Evolutionary conservation across 2,329 filamentous ascomycete species (phyloP), one percentile per base, ranked within the genome.

Genomic region (Leptographium lundbergii): DNA sequence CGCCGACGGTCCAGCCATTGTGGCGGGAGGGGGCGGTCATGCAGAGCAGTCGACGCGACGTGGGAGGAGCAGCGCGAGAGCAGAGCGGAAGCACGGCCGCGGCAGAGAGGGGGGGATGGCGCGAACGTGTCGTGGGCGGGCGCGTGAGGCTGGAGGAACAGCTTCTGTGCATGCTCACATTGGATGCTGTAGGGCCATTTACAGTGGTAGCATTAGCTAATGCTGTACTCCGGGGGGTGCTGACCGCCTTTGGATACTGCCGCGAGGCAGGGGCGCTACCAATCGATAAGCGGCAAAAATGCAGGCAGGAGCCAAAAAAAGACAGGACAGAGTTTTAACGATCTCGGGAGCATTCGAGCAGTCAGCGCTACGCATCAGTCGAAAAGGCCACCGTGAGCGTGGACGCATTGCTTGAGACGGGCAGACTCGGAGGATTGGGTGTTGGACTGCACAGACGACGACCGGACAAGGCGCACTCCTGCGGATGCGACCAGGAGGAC

Each of bases 401-500:
- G 39, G 14, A 42, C 13, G 39, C 3, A 42, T 19, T 17, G 13
- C 24, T 36, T 39, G 47, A 48, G 45, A 48, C 45, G 4, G 19
- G 19, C 7, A 36, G 47, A 50, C 22, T 14, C 11, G 7, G 24
- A 14, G 47, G n/a, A 36, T 48, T 48, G 39, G 24, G 10, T 10
- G 34, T 9, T 14, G 6, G 14, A 39, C 36, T 17, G 36, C 13
- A 39, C 34, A 10, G 29, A 17, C 36, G 13, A 13, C 13, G 9
- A 17, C 36, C 14, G 14, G 36, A 39, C 36, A 14, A 17, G 13
- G 3, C 36, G 14, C 13, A 39, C 36, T 50, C 22, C 19, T 10
- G 11, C 67, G 67, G 59, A 74, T 75, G 73, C 68, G 62, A 62
- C 19, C 63, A n/a, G 54, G 59, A 56, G 65, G 60, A 54, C 54